Conservation (phyloP, 2,329 filamentous ascomycete genomes). For the Trichoderma koningii region DNA sequence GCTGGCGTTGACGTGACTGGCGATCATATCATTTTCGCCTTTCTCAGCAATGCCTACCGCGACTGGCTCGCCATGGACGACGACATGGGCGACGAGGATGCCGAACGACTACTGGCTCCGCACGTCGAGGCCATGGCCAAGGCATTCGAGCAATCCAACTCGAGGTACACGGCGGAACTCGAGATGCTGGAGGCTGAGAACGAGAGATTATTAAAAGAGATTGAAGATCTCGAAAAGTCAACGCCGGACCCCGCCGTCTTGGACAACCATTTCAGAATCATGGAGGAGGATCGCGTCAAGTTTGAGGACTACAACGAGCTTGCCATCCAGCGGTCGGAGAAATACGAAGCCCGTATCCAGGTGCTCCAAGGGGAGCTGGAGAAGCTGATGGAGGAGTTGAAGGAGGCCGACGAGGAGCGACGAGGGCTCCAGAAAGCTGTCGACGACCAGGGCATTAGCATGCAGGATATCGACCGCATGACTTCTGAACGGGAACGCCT, state of each 20-base stretch:
- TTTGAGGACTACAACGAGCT: constrained; percentile 93
- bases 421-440: constrained; percentile 78
- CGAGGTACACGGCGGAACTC: constrained; percentile 81
- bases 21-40: constrained; percentile 92
- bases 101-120: constrained; percentile 74
- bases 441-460: constrained; percentile 90
- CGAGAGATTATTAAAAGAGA: constrained; percentile 75
- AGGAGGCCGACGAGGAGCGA: constrained; percentile 81
- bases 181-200: constrained; percentile 86
- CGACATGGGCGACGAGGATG: constrained; percentile 82
- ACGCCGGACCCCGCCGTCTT: constrained; percentile 81
- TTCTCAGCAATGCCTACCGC: constrained; percentile 84
- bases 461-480: constrained; percentile 99
- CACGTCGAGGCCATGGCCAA: constrained; percentile 86
- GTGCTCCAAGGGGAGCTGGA: constrained; percentile 85
- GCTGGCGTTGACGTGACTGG: constrained; percentile 83
- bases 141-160: constrained; percentile 83
- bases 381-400: constrained; percentile 72
- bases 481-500: constrained; percentile 90
- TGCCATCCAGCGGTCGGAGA: constrained; percentile 82
- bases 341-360: constrained; percentile 78
- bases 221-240: constrained; percentile 85
- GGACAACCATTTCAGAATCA: constrained; percentile 86
- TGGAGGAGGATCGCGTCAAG: constrained; percentile 92
- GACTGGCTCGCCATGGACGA: constrained; percentile 94